Conservation (phyloP, 2,329 filamentous ascomycete species). For the Ophiosphaerella korrae region DNA sequence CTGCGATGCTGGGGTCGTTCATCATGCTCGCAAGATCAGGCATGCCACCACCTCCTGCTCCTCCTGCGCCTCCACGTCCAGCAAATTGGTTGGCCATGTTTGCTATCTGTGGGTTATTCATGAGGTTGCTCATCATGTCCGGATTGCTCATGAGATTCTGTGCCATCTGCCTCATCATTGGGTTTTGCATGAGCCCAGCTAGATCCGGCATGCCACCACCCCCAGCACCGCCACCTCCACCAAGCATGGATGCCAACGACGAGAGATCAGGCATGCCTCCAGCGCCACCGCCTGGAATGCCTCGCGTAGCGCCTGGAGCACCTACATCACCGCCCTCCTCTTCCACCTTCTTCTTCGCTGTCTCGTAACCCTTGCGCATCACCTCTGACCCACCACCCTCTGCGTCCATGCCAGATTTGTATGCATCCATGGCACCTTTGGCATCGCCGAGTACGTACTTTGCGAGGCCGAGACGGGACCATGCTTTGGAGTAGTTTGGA, state of each 20-base stretch:
- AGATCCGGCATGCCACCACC: conserved; percentile 87
- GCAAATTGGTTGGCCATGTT: conserved; percentile 86
- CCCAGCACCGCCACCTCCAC: conserved; percentile 59
- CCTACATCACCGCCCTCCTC: conserved; percentile 70
- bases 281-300: conserved; percentile 58
- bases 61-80: conserved; percentile 60
- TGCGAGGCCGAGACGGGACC: conserved; percentile 90
- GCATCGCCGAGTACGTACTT: conserved; percentile 90
- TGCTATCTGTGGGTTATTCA: conserved; percentile 88
- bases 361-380: conserved; percentile 97
- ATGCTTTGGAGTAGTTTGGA: conserved; percentile 94
- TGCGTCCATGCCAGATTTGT: conserved; percentile 87
- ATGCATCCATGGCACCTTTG: conserved; percentile 91
- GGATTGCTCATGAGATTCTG: conserved; percentile 98
- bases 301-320: conserved; percentile 44
- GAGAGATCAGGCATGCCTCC: conserved; percentile 85
- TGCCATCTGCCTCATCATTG: conserved; percentile 97
- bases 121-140: conserved; percentile 85
- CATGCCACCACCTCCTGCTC: conserved; percentile 75
- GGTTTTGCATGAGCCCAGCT: conserved; percentile 67
- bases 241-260: conserved; percentile 64
- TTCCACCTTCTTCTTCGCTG: conserved; percentile 83
- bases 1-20: conserved; percentile 88
- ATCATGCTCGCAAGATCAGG: conserved; percentile 85
- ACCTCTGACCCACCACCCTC: conserved; percentile 95